phyloP scores from a whole-genome alignment of 805 yeast genomes.

The Saturnispora besseyi region DNA sequence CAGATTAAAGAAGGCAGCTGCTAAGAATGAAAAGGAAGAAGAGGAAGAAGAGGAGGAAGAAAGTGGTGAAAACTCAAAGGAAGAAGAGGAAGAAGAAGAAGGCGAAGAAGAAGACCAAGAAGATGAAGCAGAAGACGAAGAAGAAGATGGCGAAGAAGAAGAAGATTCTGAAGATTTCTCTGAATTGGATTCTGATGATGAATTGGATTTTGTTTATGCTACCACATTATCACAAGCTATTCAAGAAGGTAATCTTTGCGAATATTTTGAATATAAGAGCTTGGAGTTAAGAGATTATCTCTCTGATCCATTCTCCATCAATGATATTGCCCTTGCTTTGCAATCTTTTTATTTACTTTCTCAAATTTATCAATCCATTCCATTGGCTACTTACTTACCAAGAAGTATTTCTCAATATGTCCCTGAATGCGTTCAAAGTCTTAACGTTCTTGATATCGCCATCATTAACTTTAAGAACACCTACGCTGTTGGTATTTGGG shows the following conservation, averaged over 20 bases:
- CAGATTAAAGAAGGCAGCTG: conserved; percentile 22
- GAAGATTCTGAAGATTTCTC: conserved; percentile 37
- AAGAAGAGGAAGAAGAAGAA: conserved; percentile 59
- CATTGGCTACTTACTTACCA: conserved; percentile 22
- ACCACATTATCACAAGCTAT: conserved; percentile 9
- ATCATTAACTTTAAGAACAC: conserved; percentile 26
- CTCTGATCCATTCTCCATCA: conserved; percentile 27
- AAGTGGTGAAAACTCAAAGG: conserved; percentile 34
- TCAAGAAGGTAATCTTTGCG: conserved; percentile 9
- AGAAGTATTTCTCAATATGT: conserved; percentile 16
- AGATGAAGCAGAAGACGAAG: conserved; percentile 39
- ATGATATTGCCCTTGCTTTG: conserved; percentile 18
- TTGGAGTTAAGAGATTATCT: conserved; percentile 25
- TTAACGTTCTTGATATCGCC: conserved; percentile 31
- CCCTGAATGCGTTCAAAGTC: conserved; percentile 15
- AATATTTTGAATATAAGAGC: conserved; percentile 20
- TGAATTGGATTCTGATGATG: conserved; percentile 31
- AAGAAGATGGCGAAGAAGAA: conserved; percentile 28
- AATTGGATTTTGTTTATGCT: conserved; percentile 9
- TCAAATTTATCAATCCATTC: conserved; percentile 13
- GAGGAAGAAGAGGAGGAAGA: background rate
- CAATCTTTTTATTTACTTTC: conserved; percentile 19
- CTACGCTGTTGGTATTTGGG: conserved; percentile 34
- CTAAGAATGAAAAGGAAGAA: conserved; percentile 58
- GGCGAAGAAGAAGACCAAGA: conserved; percentile 43